Percentiles rank a stretch among this genome's conserved stretches.
phyloP scores from a whole-genome alignment of 2,329 filamentous ascomycete species.

The Clonostachys rosea region DNA sequence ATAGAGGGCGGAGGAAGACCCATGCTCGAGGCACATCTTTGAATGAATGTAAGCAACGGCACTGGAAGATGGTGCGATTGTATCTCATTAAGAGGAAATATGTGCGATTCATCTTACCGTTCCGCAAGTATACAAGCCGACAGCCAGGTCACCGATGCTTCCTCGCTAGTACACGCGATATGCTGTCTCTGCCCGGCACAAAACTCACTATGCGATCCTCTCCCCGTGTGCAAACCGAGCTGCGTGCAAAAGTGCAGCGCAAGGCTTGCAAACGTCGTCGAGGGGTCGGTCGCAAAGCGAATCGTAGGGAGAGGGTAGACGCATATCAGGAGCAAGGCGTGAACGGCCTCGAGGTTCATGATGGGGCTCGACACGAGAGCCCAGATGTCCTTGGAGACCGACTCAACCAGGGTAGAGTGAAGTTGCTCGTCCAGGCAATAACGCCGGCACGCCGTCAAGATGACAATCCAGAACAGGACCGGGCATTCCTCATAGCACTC shows the following conservation, averaged over 20 bases:
- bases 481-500: slow-evolving; percentile 40
- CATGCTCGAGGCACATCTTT: slow-evolving; percentile 30
- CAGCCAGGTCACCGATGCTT: slow-evolving; percentile 48
- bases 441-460: slow-evolving; percentile 43
- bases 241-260: slow-evolving; percentile 41
- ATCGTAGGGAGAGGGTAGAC: slow-evolving; percentile 47
- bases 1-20: slow-evolving; percentile 45
- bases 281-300: slow-evolving; percentile 46
- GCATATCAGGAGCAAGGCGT: slow-evolving; percentile 45
- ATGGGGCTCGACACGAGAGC: slow-evolving; percentile 33
- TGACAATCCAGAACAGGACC: slow-evolving; percentile 50
- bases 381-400: slow-evolving; percentile 40
- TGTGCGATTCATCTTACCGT: slow-evolving; percentile 21
- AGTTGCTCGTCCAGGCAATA: slow-evolving; percentile 33
- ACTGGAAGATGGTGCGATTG: neutral
- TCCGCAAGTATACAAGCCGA: slow-evolving; percentile 48
- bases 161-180: slow-evolving; percentile 40
- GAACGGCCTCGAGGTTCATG: slow-evolving; percentile 40
- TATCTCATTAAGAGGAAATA: no score
- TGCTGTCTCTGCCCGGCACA: slow-evolving; percentile 35
- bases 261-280: slow-evolving; percentile 38
- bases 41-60: slow-evolving; percentile 7
- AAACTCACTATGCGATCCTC: slow-evolving; percentile 44
- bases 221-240: slow-evolving; percentile 47
- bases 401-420: slow-evolving; percentile 39